Evolutionary conservation across 352 stramenopile genomes (phyloP), one percentile per base, ranked within the genome.

Genomic region (Globisporangium middletonii): DNA sequence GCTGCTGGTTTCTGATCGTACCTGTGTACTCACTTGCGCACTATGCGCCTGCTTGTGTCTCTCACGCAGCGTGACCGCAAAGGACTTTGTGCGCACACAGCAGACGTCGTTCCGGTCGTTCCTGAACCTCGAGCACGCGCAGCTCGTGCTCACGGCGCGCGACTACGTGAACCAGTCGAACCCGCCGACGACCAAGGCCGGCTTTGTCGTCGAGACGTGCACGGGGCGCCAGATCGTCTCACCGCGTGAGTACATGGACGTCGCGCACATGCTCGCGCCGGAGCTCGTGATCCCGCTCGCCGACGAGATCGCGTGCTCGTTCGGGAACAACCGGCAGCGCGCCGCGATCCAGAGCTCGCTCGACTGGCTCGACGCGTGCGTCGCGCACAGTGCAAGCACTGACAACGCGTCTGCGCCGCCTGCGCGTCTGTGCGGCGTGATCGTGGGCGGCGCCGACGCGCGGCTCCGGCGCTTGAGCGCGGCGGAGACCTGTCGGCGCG

Each of bases 351-450:
- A 88, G 55, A 75, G 64, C 28, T 81, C 82, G 45, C 66, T 92
- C 37, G 65, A 85, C 35, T 92, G 82, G 82, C 64, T 92, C 27
- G 82, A 92, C 57, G 72, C 65, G 19, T 92, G 79, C 52, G 59
- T 89, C 41, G 19, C 23, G 35, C 51, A 56, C 23, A n/a, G 46
- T 19, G 55, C 42, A 1, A 63, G 68, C 4, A 23, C 23, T 23
- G 35, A 2, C 13, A 35, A 52, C 9, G 57, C 71, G 19, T 38
- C 33, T 6, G 12, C 9, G 33, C 33, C 6, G 9, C 33, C 28
- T 13, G 51, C 53, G 26, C 63, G 59, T 16, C 72, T 92, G 48
- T 88, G 77, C 58, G 82, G 82, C 15, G 79, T 92, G 23, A 72
- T 90, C 42, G 65, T 87, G 9, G 82, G 82, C n/a, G 82, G 82